Base-by-base conservation (phyloP, 495 filamentous ascomycete genomes). In the Daldinia concentrica region DNA sequence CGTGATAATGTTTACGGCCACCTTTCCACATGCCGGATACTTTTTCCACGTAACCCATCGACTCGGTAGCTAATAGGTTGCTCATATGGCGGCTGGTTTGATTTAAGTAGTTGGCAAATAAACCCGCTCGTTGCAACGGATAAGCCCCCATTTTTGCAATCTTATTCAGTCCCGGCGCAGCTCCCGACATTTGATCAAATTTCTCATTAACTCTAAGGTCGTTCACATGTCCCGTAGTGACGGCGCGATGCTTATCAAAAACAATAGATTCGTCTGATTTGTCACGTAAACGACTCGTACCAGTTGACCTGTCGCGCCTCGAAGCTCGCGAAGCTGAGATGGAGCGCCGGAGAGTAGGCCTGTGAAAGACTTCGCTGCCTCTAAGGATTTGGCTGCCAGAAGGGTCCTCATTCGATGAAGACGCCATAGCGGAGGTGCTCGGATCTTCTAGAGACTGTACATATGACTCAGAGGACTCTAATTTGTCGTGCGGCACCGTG, bases 11-110 rank as follows among this genome's bases (percentile, higher is more conserved):
- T 74, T 89, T 92, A 75, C 90, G 90, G 17, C 93, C 92, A 32
- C 95, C 95, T 62, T 93, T 90, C 91, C 95, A 96, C 92, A 98
- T 98, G 39, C 93, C 95, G 4, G 94, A 97, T 0, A 98, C 94
- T 76, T 97, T 97, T 73, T 97, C 95, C 30, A 97, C 89, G 77
- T 99, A 99, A 17, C 93, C 93, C 93, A 97, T 98, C 2, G 95
- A 96, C 75, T 98, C 94, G 2, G 91, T 92, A 32, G 96, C 93
- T 24, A 99, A 77, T 27, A 98, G 83, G 63, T 82, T 93, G 65
- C 93, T 94, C 90, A 98, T 94, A 41, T 89, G 87, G 62, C 90
- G 91, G 15, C 84, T 82, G 15, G 90, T 88, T 62, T 85, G 89
- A 74, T 90, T 91, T 73, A 98, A 81, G 77, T 92, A 97, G 17